Conservation (phyloP, 306 rosid species). For the Prunus campanulata region DNA sequence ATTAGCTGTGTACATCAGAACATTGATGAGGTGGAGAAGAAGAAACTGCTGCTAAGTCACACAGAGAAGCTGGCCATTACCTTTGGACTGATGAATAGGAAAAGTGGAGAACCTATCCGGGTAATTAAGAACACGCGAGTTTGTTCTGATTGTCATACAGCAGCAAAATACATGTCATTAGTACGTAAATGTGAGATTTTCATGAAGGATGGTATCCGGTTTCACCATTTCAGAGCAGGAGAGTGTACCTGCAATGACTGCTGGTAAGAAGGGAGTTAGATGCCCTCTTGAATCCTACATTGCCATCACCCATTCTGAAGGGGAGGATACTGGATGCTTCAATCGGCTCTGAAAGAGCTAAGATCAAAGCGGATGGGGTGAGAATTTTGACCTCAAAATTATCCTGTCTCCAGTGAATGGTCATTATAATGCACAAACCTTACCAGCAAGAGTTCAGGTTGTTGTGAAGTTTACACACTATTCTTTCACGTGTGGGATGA, state of each 20-base stretch:
- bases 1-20: conserved; percentile 53
- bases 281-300: background rate
- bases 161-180: conserved; percentile 59
- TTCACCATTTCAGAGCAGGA: conserved; percentile 65
- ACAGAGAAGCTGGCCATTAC: conserved; percentile 73
- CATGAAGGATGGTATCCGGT: conserved; percentile 53
- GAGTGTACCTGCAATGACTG: conserved; percentile 60
- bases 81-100: conserved; percentile 54
- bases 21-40: conserved; percentile 49
- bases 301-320: too few relatives aligned
- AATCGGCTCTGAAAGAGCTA: background rate
- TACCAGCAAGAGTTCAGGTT: background rate
- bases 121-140: conserved; percentile 62
- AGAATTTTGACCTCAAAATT: background rate
- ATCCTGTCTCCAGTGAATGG: background rate
- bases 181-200: conserved; percentile 43
- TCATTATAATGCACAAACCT: background rate
- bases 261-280: conserved; percentile 34
- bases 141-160: conserved; percentile 60
- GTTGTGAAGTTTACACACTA: background rate
- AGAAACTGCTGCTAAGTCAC: conserved; percentile 60
- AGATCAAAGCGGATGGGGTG: background rate
- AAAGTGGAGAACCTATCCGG: conserved; percentile 50
- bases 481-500: background rate
- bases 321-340: background rate